A percentile compares a stretch with the other conserved stretches of the same genome.
Conservation (phyloP, 768 basidiomycete species). For the Leccinum uliginosum region DNA sequence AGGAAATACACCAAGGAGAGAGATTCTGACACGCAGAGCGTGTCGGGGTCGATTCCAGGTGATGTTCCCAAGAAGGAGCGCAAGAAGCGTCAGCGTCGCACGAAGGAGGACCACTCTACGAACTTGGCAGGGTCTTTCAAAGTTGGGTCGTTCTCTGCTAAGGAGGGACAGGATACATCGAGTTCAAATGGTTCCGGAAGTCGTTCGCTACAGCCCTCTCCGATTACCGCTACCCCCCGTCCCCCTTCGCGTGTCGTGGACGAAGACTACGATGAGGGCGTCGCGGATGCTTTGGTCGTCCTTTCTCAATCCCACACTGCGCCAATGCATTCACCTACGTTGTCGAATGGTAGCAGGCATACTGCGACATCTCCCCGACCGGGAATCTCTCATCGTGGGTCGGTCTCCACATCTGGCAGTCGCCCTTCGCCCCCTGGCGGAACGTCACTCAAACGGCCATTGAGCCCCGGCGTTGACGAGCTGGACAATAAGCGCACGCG, state of each 20-base stretch:
- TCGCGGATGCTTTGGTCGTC: conserved; percentile 79
- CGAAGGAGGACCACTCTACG: conserved; percentile 42
- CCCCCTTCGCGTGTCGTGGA: conserved; percentile 71
- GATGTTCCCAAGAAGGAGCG: conserved; percentile 56
- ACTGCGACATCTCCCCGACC: conserved; percentile 45
- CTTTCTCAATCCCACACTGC: conserved; percentile 44
- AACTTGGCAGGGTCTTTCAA: conserved; percentile 32
- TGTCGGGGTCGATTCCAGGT: conserved; percentile 26
- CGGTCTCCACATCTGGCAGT: conserved; percentile 61
- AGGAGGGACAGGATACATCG: conserved; percentile 54
- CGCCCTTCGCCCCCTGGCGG: conserved; percentile 58
- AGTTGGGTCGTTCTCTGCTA: conserved; percentile 32
- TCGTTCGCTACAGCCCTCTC: conserved; percentile 69
- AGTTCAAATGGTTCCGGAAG: conserved; percentile 63
- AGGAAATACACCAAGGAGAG: conserved; percentile 47
- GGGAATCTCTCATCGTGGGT: conserved; percentile 53
- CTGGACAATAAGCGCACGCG: conserved; percentile 59
- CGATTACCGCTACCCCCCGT: conserved; percentile 55
- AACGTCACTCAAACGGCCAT: conserved; percentile 56
- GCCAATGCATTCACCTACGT: conserved; percentile 47
- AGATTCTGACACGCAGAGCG: conserved; percentile 36
- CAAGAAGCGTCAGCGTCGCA: conserved; percentile 42
- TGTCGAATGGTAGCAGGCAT: conserved; percentile 55
- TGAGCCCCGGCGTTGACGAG: conserved; percentile 67
- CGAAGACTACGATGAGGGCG: conserved; percentile 93